Evolutionary conservation across 331 rosid species (phyloP), one percentile per base, ranked within the genome.

Genomic region (Acacia pycnantha): DNA sequence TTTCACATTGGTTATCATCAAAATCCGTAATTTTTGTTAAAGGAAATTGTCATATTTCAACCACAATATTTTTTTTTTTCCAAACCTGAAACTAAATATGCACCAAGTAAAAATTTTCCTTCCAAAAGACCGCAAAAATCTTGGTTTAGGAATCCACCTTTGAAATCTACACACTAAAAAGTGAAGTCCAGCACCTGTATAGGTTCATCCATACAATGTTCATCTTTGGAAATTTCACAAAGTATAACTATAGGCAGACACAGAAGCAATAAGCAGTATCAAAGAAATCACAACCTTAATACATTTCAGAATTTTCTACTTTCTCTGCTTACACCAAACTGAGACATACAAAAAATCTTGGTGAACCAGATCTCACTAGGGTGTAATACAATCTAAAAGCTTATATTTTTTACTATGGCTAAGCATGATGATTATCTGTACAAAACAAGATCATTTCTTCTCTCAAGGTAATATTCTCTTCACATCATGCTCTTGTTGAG

Each of bases 401-500:
- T 72, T 61, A 26, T 8, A 8, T 11, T 43, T 67, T 53, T 70
- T n/a, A 13, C 87, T 58, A 54, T 46, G 47, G 21, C 74, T 73
- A 83, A 54, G 61, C 58, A 71, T 13, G 64, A 74, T 77, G 68
- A 74, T 79, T 61, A 79, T 73, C 84, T 89, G 78, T 87, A 88
- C 85, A 87, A 26, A 62, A 74, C 84, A 59, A 46, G n/a, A 70
- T 24, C 35, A 44, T 15, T 72, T 72, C 33, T 22, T 56, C 27
- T 71, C 53, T n/a, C 27, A 72, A 14, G 76, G 59, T 47, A 47
- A 72, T 47, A 72, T 46, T 47, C 59, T 72, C 76, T 72, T 72
- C 41, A 72, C 76, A 33, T 94, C 92, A 53, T 72, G 87, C 92
- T 84, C 89, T 72, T 84, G 87, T 84, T 79, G 87, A 65, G 79